phyloP scores from a whole-genome alignment of 345 rosid genomes.

The Melastoma malabathricum region DNA sequence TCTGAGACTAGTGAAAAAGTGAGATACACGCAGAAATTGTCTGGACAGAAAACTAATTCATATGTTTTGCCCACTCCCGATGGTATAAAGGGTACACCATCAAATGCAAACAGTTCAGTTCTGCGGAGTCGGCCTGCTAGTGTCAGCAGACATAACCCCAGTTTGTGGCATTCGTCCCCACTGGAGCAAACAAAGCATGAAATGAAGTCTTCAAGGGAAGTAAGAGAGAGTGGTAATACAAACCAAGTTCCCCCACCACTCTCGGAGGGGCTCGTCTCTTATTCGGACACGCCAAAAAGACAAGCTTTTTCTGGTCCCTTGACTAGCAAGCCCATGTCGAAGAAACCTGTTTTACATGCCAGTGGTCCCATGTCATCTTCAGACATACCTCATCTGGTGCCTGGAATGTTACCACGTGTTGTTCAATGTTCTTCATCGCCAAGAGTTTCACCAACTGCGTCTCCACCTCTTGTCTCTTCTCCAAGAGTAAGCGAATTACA shows the following conservation, averaged over 20 bases:
- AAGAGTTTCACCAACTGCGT: constrained; percentile 59
- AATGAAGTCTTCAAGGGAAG: constrained; percentile 14
- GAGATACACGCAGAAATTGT: constrained; percentile 34
- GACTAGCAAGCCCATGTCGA: constrained; percentile 30
- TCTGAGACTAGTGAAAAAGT: constrained; percentile 42
- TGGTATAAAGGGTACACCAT: constrained; percentile 34
- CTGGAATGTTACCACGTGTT: constrained; percentile 33
- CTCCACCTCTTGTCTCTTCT: constrained; percentile 74
- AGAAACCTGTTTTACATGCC: constrained; percentile 35
- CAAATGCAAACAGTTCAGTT: constrained; percentile 27
- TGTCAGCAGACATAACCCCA: constrained; percentile 21
- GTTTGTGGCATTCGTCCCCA: constrained; percentile 79
- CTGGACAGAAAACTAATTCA: constrained; percentile 30
- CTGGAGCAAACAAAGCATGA: constrained; percentile 60
- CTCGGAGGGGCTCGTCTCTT: constrained; percentile 32
- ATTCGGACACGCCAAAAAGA: constrained; percentile 33
- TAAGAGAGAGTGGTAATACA: constrained; percentile 22
- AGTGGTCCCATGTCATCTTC: constrained; percentile 29
- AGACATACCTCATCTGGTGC: constrained; percentile 29
- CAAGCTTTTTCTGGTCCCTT: constrained; percentile 75
- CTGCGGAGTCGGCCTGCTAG: constrained; percentile 29
- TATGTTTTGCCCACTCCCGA: constrained; percentile 77
- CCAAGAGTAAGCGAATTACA: constrained; percentile 80
- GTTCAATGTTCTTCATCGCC: constrained; percentile 47
- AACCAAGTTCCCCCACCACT: constrained; percentile 49